Conservation (phyloP, 208 protist species). For the Trypanosoma brucei region DNA sequence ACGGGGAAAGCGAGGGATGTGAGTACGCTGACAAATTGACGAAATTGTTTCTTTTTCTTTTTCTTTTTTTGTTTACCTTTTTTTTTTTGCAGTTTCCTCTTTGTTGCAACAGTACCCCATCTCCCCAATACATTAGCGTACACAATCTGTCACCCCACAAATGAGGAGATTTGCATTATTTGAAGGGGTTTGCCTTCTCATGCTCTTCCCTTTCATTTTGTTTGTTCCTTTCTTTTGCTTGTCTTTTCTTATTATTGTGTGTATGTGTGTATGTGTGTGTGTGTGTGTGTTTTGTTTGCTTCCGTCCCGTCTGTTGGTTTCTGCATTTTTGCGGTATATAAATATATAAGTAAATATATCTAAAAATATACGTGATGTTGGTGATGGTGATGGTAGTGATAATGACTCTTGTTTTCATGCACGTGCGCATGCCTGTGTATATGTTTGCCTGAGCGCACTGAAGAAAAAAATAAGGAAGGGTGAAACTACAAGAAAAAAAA, state of each 20-base stretch:
- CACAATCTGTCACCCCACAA: too few relatives aligned
- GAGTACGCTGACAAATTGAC: background rate
- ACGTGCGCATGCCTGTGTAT: too few relatives aligned
- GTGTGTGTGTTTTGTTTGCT: background rate
- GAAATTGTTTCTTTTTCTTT: slow-evolving; percentile 14
- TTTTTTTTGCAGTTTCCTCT: slow-evolving; percentile 7
- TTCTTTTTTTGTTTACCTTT: slow-evolving; percentile 13
- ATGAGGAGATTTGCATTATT: too few relatives aligned
- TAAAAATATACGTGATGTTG: too few relatives aligned
- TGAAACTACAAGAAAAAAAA: too few relatives aligned
- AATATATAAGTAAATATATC: too few relatives aligned
- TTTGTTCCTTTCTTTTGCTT: slow-evolving; percentile 16
- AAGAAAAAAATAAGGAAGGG: too few relatives aligned
- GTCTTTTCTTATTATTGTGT: background rate
- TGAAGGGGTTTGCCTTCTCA: background rate
- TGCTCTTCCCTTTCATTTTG: slow-evolving; percentile 3
- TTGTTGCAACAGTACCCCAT: background rate
- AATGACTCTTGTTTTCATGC: too few relatives aligned
- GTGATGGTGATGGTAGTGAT: too few relatives aligned
- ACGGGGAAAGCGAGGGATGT: background rate
- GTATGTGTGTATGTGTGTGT: background rate
- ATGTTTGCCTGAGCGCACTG: too few relatives aligned
- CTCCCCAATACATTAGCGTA: background rate
- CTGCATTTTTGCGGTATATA: background rate
- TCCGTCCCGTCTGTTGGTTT: background rate